Evolutionary conservation across 371 early-diverging fungal species (phyloP).

Genomic region (Encephalitozoon intestinalis): DNA sequence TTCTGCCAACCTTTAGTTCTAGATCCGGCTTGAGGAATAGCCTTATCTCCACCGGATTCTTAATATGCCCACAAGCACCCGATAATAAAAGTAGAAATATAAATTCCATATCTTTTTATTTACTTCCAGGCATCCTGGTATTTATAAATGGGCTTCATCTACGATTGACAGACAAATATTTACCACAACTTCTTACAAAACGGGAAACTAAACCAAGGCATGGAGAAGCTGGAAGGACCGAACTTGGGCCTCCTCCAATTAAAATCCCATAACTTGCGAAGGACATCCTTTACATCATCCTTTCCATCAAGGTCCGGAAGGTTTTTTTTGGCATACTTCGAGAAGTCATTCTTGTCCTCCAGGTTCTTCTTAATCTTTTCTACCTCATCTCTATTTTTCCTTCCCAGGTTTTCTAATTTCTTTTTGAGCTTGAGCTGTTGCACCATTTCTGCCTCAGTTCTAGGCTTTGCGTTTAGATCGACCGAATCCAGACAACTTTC

Average conservation of each 20-base stretch:
- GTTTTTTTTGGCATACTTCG: slow-evolving; percentile 3
- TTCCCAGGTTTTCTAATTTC: not conserved
- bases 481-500: slow-evolving; percentile 8
- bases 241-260: not conserved
- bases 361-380: not conserved
- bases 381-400: not conserved
- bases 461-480: not conserved
- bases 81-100: not conserved
- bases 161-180: not conserved
- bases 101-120: not conserved
- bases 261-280: not conserved
- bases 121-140: not conserved
- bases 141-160: not conserved
- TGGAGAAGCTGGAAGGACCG: not conserved
- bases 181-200: not conserved
- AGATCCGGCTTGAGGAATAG: not conserved
- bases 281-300: not conserved
- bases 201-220: not conserved
- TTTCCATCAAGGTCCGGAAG: slow-evolving; percentile 10
- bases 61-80: not conserved
- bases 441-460: not conserved
- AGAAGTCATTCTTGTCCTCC: not conserved
- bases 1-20: not conserved
- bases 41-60: not conserved
- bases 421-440: slow-evolving; percentile 5